A percentile compares a stretch with the other conserved stretches of the same genome.
phyloP scores from a whole-genome alignment of 768 basidiomycete species.

The Russula sp. region DNA sequence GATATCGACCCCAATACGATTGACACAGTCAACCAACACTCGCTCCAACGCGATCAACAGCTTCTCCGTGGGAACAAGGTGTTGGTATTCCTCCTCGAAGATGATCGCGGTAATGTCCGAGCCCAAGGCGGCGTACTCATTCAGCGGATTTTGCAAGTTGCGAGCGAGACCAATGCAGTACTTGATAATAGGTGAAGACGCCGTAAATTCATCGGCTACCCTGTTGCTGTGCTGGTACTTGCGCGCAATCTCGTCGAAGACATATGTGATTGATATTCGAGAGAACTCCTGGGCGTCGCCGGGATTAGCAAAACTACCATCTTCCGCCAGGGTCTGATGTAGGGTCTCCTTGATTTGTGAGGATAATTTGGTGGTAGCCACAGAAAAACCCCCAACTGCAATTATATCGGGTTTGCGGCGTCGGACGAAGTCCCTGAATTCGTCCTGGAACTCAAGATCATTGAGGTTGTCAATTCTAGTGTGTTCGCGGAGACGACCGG shows the following conservation, averaged over 20 bases:
- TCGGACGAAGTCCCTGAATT: slow-evolving; percentile 78
- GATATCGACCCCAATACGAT: slow-evolving; percentile 92
- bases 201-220: slow-evolving; percentile 76
- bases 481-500: slow-evolving; percentile 87
- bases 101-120: slow-evolving; percentile 76
- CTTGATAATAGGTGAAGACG: slow-evolving; percentile 69
- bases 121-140: slow-evolving; percentile 90
- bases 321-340: slow-evolving; percentile 13
- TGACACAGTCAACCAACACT: slow-evolving; percentile 83
- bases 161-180: slow-evolving; percentile 94
- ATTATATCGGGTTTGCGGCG: slow-evolving; percentile 84
- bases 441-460: slow-evolving; percentile 58
- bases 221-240: slow-evolving; percentile 90
- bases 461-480: slow-evolving; percentile 83
- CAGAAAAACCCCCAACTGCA: slow-evolving; percentile 82
- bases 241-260: slow-evolving; percentile 86
- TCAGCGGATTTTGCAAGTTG: slow-evolving; percentile 88
- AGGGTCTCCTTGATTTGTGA: slow-evolving; percentile 58
- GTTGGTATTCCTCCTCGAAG: slow-evolving; percentile 82
- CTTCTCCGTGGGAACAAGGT: slow-evolving; percentile 81
- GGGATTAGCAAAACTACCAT: slow-evolving; percentile 16
- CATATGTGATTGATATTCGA: slow-evolving; percentile 72
- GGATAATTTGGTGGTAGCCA: slow-evolving; percentile 68
- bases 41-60: slow-evolving; percentile 76
- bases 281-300: slow-evolving; percentile 33